Evolutionary conservation across 2,329 filamentous ascomycete species (phyloP), one percentile per base, ranked within the genome.

Genomic region (Cryphonectria parasitica): DNA sequence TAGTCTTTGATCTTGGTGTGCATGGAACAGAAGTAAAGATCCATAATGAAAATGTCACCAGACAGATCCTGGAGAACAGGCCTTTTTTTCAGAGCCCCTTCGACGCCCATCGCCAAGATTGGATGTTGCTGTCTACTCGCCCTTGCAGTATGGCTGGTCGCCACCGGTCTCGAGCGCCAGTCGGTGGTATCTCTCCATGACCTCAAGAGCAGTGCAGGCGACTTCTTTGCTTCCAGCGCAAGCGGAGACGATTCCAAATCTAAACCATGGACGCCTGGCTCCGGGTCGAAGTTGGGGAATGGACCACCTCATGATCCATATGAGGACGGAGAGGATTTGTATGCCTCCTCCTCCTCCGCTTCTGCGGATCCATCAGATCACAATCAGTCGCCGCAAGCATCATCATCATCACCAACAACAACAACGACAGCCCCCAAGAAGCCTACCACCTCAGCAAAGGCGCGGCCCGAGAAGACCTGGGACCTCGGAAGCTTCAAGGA

Each of bases 401-500:
- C 56, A 15, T 28, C 52, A 28, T 28, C 41, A 43, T 6, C 58
- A 22, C 10, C 56, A 31, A 1, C 54, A 28, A 4, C 58, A 10
- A 2, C 36, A n/a, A 7, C 61, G 15, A 3, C 61, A 19, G 13
- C 28, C 17, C 43, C 63, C 25, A 22, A 31, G 41, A 39, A 49
- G 19, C 43, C 6, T 15, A 10, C 45, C 63, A 3, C 41, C 41
- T 39, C 36, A n/a, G 6, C 63, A 6, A 31, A 45, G 11, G 39
- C 25, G n/a, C 15, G 28, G 10, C 43, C 28, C 19, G 22, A 36
- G 28, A 39, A 58, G n/a, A 13, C 36, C 5, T 52, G 56, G 56
- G 43, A 49, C 25, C 17, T 66, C 25, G 15, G 31, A 39, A 52
- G 22, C 31, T 69, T 69, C 68, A 65, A 66, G 25, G 22, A 22